These are phyloP conservation scores for Schizosaccharomyces cryophilus DNA, from an alignment of 805 yeast species.

Conservation along the genomic window DNA sequence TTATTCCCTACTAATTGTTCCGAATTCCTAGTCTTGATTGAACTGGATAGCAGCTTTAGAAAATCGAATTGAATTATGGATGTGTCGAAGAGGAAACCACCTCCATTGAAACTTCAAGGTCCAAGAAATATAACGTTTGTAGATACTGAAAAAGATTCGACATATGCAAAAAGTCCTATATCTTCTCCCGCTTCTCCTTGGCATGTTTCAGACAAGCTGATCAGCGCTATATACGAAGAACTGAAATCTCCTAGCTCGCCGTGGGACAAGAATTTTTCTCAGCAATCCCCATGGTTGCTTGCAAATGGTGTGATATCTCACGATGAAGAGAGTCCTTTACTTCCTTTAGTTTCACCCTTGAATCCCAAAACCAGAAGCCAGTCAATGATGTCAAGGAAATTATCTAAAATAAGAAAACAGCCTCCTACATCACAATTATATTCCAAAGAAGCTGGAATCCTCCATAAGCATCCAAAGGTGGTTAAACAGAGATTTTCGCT, in stretches of 20 bases:
- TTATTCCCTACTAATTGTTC: too few species aligned
- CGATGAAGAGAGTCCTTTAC: not conserved
- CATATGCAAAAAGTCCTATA: not conserved
- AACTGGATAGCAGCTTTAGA: not conserved
- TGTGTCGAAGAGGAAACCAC: not conserved
- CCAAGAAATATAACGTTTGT: not conserved
- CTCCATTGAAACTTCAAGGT: not conserved
- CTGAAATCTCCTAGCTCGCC: not conserved
- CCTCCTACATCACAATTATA: too few species aligned
- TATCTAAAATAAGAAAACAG: too few species aligned
- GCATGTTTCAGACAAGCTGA: not conserved
- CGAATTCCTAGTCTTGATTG: not conserved
- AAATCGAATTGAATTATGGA: not conserved
- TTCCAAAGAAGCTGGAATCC: too few species aligned
- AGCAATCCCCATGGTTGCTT: not conserved
- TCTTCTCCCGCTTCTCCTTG: too few species aligned
- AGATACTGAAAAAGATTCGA: not conserved
- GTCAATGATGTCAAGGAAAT: too few species aligned
- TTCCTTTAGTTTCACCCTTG: not conserved
- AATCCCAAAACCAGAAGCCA: not conserved
- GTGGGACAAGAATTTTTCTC: not conserved
- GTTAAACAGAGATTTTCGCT: too few species aligned
- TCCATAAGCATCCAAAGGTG: too few species aligned
- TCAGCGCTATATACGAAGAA: not conserved
- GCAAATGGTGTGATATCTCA: not conserved